Conservation (phyloP, 257 asterid species). For the Lithospermum erythrorhizon region DNA sequence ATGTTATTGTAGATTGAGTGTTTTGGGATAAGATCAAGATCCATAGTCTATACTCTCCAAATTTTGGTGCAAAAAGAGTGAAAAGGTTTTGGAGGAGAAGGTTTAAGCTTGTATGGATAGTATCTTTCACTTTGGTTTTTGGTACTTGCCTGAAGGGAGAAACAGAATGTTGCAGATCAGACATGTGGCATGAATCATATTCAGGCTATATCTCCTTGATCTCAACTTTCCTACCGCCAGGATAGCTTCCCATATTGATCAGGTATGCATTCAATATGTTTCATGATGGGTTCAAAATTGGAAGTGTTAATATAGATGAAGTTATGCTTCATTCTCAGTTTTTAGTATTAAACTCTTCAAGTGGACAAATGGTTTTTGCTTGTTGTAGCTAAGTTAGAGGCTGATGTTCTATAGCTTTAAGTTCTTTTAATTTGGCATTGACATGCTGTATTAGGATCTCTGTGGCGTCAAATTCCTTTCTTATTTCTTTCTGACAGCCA, state of each 20-base stretch:
- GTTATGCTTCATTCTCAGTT: not conserved
- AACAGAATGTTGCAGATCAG: conserved; percentile 96
- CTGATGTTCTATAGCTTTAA: no score
- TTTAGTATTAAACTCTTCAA: not conserved
- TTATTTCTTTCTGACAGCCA: not conserved
- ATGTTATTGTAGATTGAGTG: conserved; percentile 46
- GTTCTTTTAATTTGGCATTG: no score
- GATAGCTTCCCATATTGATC: conserved; percentile 84
- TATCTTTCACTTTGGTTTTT: conserved; percentile 30
- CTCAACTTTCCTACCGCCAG: conserved; percentile 83
- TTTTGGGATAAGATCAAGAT: conserved; percentile 56
- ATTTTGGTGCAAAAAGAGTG: conserved; percentile 37
- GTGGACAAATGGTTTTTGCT: not conserved
- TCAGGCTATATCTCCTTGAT: conserved; percentile 93
- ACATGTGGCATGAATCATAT: conserved; percentile 95
- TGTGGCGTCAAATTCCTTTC: not conserved
- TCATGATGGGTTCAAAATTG: not conserved
- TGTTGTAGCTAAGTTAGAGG: no score
- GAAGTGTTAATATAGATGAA: not conserved
- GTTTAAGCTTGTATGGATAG: conserved; percentile 44
- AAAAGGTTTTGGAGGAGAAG: conserved; percentile 54
- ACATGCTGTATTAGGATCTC: no score
- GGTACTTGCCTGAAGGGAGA: conserved; percentile 98
- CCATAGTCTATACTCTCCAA: conserved; percentile 45
- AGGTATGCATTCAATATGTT: conserved; percentile 30